Evolutionary conservation across 305 asterid genomes (phyloP), one percentile per base, ranked within the genome.

Genomic region (Petunia hybrid): DNA sequence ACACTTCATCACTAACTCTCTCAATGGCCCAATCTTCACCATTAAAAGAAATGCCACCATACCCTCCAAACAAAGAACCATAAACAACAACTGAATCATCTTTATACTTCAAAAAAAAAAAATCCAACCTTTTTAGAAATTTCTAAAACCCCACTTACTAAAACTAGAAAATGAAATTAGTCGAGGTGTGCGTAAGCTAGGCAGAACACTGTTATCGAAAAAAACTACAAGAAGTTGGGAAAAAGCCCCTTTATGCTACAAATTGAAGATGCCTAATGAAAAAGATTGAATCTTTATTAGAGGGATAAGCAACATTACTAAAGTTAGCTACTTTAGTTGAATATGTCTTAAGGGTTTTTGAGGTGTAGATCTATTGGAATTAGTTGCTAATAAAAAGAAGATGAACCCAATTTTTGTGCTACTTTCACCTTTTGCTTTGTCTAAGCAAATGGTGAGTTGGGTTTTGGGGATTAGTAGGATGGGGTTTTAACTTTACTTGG

Each of bases 11-110:
- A 92, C 95, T 81, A 95, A 88, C 83, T 94, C 98, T 82, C 97
- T 92, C 31, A 95, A 82, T 31, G 95, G 98, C 82, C 98, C 99
- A 82, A 95, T 95, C 90, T 94, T 92, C 85, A 95, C 99, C 93
- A 91, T 80, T 69, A 95, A 42, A 80, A 94, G 93, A 79, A 94
- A 92, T 66, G 99, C 98, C 73, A 92, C 92, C 60, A 91, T 66
- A 46, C 98, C 92, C 97, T 95, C 99, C 57, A 67, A 86, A 81
- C 85, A 92, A 3, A 95, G 92, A 80, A 94, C 98, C 84, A 94
- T 76, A 78, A 90, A 94, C 90, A 95, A 90, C 89, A 95, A 85
- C 74, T 96, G 98, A 83, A 95, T 91, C 99, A 95, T 95, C 84
- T 91, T 89, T 83, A 55, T 80, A 66, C 77, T 10, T 13, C 6